Evolutionary conservation across 1,284 basidiomycete genomes (phyloP).

Genomic region (Singerocomus inundabilis): DNA sequence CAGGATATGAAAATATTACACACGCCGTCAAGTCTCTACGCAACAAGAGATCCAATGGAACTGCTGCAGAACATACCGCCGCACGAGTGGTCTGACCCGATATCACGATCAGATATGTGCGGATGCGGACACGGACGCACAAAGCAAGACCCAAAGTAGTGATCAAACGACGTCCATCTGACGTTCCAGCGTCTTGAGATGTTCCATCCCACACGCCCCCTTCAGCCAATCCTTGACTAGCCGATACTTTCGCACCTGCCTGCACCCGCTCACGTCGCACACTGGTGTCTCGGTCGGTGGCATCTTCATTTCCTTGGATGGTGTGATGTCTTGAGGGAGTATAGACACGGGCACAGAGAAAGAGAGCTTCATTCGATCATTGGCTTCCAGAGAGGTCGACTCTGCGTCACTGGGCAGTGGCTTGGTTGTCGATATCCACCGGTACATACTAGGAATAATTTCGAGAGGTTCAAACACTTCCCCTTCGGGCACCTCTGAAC

Average conservation of each 20-base stretch:
- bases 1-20: neutral
- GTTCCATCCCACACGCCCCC: slow-evolving; percentile 55
- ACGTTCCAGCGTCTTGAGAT: slow-evolving; percentile 54
- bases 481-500: slow-evolving; percentile 33
- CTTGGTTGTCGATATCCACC: slow-evolving; percentile 57
- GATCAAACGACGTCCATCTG: slow-evolving; percentile 19
- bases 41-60: neutral
- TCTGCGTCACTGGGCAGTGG: slow-evolving; percentile 4
- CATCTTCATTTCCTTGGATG: slow-evolving; percentile 1
- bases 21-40: neutral
- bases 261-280: slow-evolving; percentile 52
- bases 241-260: slow-evolving; percentile 47
- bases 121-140: neutral
- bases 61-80: neutral
- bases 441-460: slow-evolving; percentile 52
- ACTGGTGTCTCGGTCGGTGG: slow-evolving; percentile 17
- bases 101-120: neutral
- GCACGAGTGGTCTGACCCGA: neutral
- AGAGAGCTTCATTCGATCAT: slow-evolving; percentile 40
- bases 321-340: slow-evolving; percentile 23
- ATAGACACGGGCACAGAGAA: slow-evolving; percentile 52
- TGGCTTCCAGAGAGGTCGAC: neutral
- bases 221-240: slow-evolving; percentile 46
- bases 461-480: slow-evolving; percentile 36
- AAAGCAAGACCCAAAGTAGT: neutral